Conservation (phyloP, 2,329 filamentous ascomycete genomes). For the Fusarium xyrophilum region DNA sequence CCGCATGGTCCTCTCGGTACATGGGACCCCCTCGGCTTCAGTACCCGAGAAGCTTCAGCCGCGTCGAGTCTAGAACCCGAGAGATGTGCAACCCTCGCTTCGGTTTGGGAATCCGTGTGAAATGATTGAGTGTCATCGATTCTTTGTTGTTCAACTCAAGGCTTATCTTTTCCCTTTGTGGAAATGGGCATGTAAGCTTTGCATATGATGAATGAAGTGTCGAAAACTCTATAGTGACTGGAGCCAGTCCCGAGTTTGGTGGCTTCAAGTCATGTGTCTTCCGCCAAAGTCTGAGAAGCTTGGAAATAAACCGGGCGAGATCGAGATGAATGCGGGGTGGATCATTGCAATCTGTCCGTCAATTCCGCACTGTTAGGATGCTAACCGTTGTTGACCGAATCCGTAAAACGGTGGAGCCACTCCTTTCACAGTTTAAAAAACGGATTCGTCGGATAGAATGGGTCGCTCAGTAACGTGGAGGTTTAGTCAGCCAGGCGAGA, state of each 20-base stretch:
- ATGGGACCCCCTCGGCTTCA: not conserved
- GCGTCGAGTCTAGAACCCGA: not conserved
- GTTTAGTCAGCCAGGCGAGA: not conserved
- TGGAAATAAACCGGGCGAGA: not conserved
- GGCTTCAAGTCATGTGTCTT: not conserved
- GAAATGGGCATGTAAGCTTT: not conserved
- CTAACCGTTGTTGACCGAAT: not conserved
- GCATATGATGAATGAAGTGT: not conserved
- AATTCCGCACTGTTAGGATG: not conserved
- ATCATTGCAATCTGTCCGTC: no score
- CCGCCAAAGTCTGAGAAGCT: not conserved
- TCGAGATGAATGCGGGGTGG: not conserved
- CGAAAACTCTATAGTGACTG: not conserved
- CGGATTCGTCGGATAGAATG: not conserved
- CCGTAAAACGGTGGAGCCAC: not conserved
- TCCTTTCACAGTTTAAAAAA: not conserved
- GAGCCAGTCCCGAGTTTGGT: not conserved
- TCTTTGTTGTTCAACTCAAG: not conserved
- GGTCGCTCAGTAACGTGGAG: not conserved
- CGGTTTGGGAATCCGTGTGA: not conserved
- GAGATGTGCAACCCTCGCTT: not conserved
- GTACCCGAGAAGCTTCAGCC: not conserved
- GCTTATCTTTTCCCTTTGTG: not conserved
- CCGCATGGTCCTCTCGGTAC: not conserved
- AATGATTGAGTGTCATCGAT: not conserved